Evolutionary conservation across 257 asterid genomes (phyloP), one percentile per base, ranked within the genome.

Genomic region (Thymus mandschuricus): DNA sequence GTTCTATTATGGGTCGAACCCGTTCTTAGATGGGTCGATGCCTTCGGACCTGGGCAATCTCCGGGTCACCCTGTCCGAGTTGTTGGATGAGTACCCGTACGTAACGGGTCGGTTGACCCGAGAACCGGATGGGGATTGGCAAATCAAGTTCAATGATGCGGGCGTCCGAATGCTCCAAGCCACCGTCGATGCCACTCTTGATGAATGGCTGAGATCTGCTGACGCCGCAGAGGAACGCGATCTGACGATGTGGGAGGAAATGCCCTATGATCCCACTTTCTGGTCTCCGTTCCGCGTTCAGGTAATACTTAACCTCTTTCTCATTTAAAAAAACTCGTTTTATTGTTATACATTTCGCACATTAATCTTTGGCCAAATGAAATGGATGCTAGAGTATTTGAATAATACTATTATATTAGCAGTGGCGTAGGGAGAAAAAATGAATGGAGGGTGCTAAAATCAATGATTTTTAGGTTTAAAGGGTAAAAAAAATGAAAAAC

Each of bases 231-330:
- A 86, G 73, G 92, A 88, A 78, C 38, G 74, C 10, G 79, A 83
- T 79, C 90, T 88, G 44, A 83, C 89, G 73, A 75, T 77, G 68
- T 88, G 96, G 96, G 96, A 84, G 80, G 86, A 83, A 5, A 80
- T 88, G 85, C 84, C 84, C 4, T 31, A 43, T 4, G 86, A 86
- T 72, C 87, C 96, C 0, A 74, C 52, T 27, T 83, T 64, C 46
- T 88, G 96, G 96, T 86, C 92, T 4, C 92, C 96, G 0, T 88
- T 86, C 13, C 85, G 90, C 62, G 79, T 88, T 61, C 96, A 88
- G 96, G 96, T 83, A 66, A 33, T 60, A n/a, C 3, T 44, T 21
- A 21, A 21, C 27, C 1, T 38, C 44, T 38, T 38, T 13, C 1
- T 21, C 21, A 21, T 21, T 21, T 0, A 21, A 21, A 21, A 21